Evolutionary conservation across 108 stramenopile species (phyloP), one percentile per base, ranked within the genome.

Genomic region (Skeletonema tropicum): DNA sequence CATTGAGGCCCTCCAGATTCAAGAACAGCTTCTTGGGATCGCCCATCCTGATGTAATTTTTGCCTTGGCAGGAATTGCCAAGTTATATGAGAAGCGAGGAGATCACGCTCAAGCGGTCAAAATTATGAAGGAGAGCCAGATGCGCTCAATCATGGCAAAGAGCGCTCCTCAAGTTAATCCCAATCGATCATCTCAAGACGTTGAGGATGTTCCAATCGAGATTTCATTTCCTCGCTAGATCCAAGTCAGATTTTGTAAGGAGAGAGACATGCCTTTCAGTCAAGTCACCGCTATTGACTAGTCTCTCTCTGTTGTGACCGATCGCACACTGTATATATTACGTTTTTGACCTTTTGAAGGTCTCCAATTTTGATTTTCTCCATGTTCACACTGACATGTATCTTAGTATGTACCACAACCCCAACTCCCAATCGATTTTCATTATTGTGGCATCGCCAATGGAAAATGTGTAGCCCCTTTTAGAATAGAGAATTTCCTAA

Each of bases 41-140:
- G 59, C 66, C 46, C 85, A 86, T 57, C 85, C 85, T 8, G 85
- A 86, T 70, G 85, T 86, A 12, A 57, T 86, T 45, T 86, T 86
- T 83, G 67, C 85, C 35, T 57, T 86, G 9, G 48, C 65, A 38
- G 59, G 74, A 29, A 67, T 86, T 11, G 81, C 81, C 33, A 79
- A 79, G 58, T 29, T 72, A 33, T 60, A 70, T 3, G 65, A 72
- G 39, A 71, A 66, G 57, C 38, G 71, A 2, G 77, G 77, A 25
- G 65, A 79, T 60, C 70, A 71, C 29, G 39, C 25, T 14, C 66
- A 64, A 58, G 71, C 71, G 1, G 49, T 66, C 2, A 65, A 59
- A 13, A 72, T 79, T 42, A 12, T 60, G 66, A 64, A 66, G 25
- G 77, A 79, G 60, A 57, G 42, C 14, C 71, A 79, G 46, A 45